Base-by-base conservation (phyloP, 2,329 filamentous ascomycete genomes). In the Hypoxylon sp. region DNA sequence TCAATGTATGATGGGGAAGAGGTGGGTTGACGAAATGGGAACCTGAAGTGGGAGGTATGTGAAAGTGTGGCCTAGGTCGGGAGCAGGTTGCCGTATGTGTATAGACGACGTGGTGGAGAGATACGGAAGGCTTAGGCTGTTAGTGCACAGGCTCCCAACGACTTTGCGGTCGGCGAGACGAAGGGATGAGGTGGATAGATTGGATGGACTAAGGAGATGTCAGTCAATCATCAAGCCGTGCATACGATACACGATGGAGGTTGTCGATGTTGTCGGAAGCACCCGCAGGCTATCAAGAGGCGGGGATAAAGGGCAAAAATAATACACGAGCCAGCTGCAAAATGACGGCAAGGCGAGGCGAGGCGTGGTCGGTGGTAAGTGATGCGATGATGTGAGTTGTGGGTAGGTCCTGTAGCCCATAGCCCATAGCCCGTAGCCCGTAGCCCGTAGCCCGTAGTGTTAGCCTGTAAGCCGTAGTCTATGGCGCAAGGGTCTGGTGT, bases 321-420 rank as follows among this genome's bases (percentile, higher is more conserved):
- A 58, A 60, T 59, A 60, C 56, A 65, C 62, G 48, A 61, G 56
- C 47, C n/a, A 53, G 62, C 59, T 63, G 59, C 59, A 68, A 68
- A 68, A 61, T 65, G 59, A 68, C 62, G 65, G 59, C 65, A 54
- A 63, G 56, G 56, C 53, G 53, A 58, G 60, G 22, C 43, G 43
- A 22, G 62, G 60, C 30, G 64, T 59, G 39, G 59, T 51, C 37
- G 49, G 49, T 60, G 51, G 51, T 53, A 41, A 57, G 51, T 67
- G 57, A 64, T 65, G 67, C 65, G 61, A 65, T 62, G 63, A 62
- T 62, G 51, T 37, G 57, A 58, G 52, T 48, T 37, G 50, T 47
- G 56, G 30, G 30, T 34, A 34, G 30, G 30, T 34, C 30, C 56
- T 28, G 59, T 57, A 58, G 51, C 44, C 60, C 43, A 32, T 64